These are phyloP conservation scores for Cystobasidiaceae sp. DNA, from an alignment of 1,284 basidiomycete species.

Conservation along the genomic window DNA sequence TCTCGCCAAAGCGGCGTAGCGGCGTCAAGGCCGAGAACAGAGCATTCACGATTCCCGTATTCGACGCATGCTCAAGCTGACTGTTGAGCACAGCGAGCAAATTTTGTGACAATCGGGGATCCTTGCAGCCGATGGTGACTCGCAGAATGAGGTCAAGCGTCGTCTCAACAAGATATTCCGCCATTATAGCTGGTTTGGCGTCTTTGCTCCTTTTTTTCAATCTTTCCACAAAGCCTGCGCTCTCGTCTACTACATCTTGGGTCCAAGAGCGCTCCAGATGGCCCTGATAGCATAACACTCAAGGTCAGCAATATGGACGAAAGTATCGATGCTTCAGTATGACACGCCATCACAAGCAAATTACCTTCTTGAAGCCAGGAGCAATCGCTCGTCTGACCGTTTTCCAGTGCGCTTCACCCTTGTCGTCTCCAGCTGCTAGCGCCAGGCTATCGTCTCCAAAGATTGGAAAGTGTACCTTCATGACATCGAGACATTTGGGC, in stretches of 20 bases:
- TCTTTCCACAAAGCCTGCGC: slow-evolving; percentile 5
- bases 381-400: slow-evolving; percentile 27
- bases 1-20: slow-evolving; percentile 1
- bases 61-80: slow-evolving; percentile 24
- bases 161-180: slow-evolving; percentile 27
- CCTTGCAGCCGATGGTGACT: slow-evolving; percentile 21
- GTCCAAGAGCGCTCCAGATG: slow-evolving; percentile 27
- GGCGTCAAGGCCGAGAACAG: slow-evolving; percentile 6
- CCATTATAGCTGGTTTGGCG: slow-evolving; percentile 13
- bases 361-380: slow-evolving; percentile 30
- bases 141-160: slow-evolving; percentile 28
- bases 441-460: slow-evolving; percentile 30
- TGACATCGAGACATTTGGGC: slow-evolving; percentile 25
- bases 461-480: slow-evolving; percentile 26
- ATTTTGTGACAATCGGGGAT: background rate
- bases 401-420: slow-evolving; percentile 25
- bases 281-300: background rate
- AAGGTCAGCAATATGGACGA: background rate
- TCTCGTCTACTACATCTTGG: slow-evolving; percentile 17
- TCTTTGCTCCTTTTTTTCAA: background rate
- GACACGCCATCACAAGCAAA: no score
- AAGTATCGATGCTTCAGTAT: background rate
- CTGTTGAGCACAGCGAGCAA: slow-evolving; percentile 19
- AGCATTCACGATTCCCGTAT: slow-evolving; percentile 15
- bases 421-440: slow-evolving; percentile 23